Base-by-base conservation (phyloP, 164 flowering plant genomes). In the Piper betle region DNA sequence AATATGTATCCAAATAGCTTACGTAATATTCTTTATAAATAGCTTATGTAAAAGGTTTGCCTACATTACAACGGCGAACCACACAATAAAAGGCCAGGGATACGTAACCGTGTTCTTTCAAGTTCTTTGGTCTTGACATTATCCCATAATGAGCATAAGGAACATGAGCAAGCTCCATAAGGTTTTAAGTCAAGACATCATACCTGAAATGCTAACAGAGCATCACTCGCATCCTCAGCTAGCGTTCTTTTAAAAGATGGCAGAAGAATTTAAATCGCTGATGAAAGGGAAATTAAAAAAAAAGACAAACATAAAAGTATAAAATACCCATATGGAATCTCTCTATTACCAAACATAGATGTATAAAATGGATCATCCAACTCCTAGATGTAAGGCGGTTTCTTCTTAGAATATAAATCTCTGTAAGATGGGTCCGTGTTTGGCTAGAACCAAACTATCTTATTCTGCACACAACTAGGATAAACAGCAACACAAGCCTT, bases 131-230 rank as follows among this genome's bases (percentile, higher is more conserved):
- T 41, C 60, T 41, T 65, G 53, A 64, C 88, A 87, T 78, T 69
- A 92, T 64, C 66, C 91, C 87, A 71, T 84, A 79, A 73, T 92
- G 98, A 55, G 96, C 88, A 66, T 92, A 92, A 19, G 87, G 90
- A 65, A 89, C 91, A 82, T 89, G 96, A 66, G 96, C 77, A 69
- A 96, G 98, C 71, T 92, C 98, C 96, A 92, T 87, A 19, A 92
- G 87, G 76, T 89, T 92, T 72, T 92, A 93, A 55, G 71, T 73
- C 74, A 89, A 70, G 66, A 92, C 73, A 73, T 92, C 98, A 54
- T 92, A 92, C 75, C 96, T 92, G 88, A 67, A 79, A 66, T 12
- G 37, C 57, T 19, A 63, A 37, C 10, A 1, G 13, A 12, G 37
- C 37, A 15, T 43, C 10, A 43, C 2, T 15, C 10, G 12, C 8